Percentiles rank a stretch among this genome's conserved stretches.
phyloP scores from a whole-genome alignment of 257 asterid species.

The Fraxinus quadrangulata region DNA sequence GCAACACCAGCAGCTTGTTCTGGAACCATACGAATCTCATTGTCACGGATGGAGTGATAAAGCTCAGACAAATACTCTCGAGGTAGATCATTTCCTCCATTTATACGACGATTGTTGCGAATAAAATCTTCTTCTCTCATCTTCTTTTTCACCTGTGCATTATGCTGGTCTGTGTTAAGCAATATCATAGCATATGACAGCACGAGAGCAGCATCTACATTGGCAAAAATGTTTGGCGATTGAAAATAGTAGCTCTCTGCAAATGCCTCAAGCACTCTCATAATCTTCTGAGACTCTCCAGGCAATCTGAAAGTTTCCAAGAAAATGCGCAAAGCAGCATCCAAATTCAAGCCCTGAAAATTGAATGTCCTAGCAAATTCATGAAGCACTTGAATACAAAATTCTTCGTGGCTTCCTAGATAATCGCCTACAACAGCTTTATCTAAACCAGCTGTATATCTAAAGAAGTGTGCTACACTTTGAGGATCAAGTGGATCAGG shows the following conservation, averaged over 20 bases:
- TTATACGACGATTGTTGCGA: conserved; percentile 82
- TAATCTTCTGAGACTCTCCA: conserved; percentile 97
- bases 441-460: conserved; percentile 77
- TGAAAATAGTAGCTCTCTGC: conserved; percentile 86
- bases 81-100: conserved; percentile 92
- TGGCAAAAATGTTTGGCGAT: conserved; percentile 70
- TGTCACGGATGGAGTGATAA: conserved; percentile 76
- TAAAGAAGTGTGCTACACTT: conserved; percentile 79
- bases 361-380: conserved; percentile 82
- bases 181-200: conserved; percentile 81
- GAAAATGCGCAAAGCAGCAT: conserved; percentile 81
- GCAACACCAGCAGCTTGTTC: conserved; percentile 61
- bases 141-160: conserved; percentile 90
- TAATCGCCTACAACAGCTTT: conserved; percentile 80
- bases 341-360: conserved; percentile 73
- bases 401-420: conserved; percentile 89
- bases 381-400: conserved; percentile 78
- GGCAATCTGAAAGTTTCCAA: conserved; percentile 92
- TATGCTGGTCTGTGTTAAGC: conserved; percentile 96
- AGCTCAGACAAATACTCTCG: conserved; percentile 80
- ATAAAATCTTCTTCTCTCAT: conserved; percentile 95
- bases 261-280: conserved; percentile 93
- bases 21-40: conserved; percentile 84
- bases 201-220: conserved; percentile 86
- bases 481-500: conserved; percentile 69